Conservation (phyloP, 805 yeast genomes). For the Yueomyces sinensis region DNA sequence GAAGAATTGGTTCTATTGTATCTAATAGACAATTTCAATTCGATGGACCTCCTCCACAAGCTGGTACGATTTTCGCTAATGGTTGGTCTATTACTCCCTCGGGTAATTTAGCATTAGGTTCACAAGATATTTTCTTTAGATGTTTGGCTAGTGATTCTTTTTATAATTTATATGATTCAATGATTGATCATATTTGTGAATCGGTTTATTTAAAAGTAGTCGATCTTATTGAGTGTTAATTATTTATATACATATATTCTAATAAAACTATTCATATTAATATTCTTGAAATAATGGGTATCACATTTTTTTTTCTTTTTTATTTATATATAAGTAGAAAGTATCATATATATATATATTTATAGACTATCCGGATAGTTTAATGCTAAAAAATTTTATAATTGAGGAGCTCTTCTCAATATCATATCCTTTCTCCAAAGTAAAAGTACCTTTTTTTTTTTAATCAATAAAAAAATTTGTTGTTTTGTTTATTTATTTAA, state of each 20-base stretch:
- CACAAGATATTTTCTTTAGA: slow-evolving; percentile 49
- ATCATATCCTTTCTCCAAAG: too few relatives aligned
- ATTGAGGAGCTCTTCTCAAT: too few relatives aligned
- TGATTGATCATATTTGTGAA: slow-evolving; percentile 47
- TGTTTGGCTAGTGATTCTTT: slow-evolving; percentile 56
- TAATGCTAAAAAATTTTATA: too few relatives aligned
- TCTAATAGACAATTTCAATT: slow-evolving; percentile 79
- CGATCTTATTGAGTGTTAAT: slow-evolving; percentile 30
- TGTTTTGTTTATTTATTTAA: too few relatives aligned
- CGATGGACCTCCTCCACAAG: slow-evolving; percentile 81
- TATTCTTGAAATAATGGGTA: neutral
- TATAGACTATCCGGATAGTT: too few relatives aligned
- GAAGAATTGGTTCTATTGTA: slow-evolving; percentile 68
- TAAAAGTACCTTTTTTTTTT: too few relatives aligned
- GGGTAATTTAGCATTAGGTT: slow-evolving; percentile 52
- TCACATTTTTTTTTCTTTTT: neutral
- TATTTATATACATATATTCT: too few relatives aligned
- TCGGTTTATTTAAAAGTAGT: slow-evolving; percentile 49
- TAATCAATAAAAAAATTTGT: too few relatives aligned
- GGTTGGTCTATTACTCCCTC: slow-evolving; percentile 49
- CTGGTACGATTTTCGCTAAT: slow-evolving; percentile 57
- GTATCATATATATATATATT: too few relatives aligned
- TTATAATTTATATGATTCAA: slow-evolving; percentile 64
- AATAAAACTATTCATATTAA: slow-evolving; percentile 12
- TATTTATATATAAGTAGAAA: too few relatives aligned